These are phyloP conservation scores for Cladosporium colombiae DNA, from an alignment of 2,329 filamentous ascomycete genomes.

Conservation along the genomic window DNA sequence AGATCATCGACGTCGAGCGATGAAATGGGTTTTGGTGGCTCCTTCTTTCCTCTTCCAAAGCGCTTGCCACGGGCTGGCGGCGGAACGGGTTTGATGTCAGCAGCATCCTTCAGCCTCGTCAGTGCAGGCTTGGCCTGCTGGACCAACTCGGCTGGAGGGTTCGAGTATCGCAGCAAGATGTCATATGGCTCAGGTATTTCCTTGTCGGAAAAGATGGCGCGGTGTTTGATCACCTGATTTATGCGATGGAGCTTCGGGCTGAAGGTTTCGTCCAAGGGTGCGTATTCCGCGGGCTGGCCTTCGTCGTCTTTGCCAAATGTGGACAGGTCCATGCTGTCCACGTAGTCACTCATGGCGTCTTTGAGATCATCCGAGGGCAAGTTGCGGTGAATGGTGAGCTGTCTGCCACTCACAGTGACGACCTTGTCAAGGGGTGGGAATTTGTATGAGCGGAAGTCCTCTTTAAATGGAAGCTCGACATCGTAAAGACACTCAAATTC, in stretches of 20 bases:
- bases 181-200: constrained; percentile 63
- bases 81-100: constrained; percentile 74
- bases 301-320: constrained; percentile 71
- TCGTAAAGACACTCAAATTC: constrained; percentile 87
- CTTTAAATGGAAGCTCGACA: constrained; percentile 85
- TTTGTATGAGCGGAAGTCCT: constrained; percentile 86
- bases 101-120: constrained; percentile 64
- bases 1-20: constrained; percentile 84
- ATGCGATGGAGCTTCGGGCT: constrained; percentile 86
- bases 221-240: constrained; percentile 78
- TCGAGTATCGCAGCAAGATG: constrained; percentile 70
- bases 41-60: constrained; percentile 49
- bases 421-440: constrained; percentile 90
- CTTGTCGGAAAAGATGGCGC: constrained; percentile 72
- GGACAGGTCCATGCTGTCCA: constrained; percentile 89
- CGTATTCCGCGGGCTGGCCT: constrained; percentile 67
- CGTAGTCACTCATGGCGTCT: constrained; percentile 84
- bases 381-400: constrained; percentile 77
- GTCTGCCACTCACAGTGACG: constrained; percentile 80
- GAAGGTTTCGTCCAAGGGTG: constrained; percentile 76
- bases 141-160: constrained; percentile 68
- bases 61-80: constrained; percentile 55
- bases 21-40: constrained; percentile 79
- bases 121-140: constrained; percentile 60
- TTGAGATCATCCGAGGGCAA: constrained; percentile 74